Evolutionary conservation across 208 protist genomes (phyloP).

Genomic region (Phytomonas sp.): DNA sequence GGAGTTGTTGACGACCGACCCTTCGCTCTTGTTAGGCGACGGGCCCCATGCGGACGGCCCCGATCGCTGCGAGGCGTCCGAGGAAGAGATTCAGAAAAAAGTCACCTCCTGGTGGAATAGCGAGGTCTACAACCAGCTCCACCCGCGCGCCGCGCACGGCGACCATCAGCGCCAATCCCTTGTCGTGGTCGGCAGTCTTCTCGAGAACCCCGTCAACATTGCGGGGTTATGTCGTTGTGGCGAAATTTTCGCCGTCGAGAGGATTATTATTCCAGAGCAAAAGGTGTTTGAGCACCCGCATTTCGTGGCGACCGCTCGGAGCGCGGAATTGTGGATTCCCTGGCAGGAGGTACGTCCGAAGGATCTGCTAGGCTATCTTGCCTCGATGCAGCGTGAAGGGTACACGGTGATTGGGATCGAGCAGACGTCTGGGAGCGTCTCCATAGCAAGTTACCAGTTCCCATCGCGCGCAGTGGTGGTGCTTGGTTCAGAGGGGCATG

Average conservation of each 20-base stretch:
- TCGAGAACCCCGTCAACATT: constrained; percentile 87
- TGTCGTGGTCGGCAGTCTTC: constrained; percentile 73
- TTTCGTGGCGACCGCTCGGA: constrained; percentile 82
- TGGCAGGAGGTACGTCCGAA: constrained; percentile 53
- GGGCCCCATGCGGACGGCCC: no score
- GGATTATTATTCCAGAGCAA: constrained; percentile 58
- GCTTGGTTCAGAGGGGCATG: constrained; percentile 84
- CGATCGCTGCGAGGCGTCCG: constrained; percentile 3
- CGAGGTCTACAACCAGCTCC: constrained; percentile 86
- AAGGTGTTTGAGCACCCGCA: constrained; percentile 83
- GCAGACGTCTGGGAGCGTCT: constrained; percentile 79
- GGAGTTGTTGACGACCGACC: constrained; percentile 40
- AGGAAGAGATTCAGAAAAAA: constrained; percentile 79
- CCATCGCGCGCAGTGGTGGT: constrained; percentile 61
- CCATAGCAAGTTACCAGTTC: constrained; percentile 62
- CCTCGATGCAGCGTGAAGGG: constrained; percentile 44
- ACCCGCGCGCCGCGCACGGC: constrained; percentile 58
- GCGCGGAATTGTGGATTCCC: constrained; percentile 86
- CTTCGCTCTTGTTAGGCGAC: neutral
- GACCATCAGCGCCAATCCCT: constrained; percentile 41
- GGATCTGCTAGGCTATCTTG: constrained; percentile 54
- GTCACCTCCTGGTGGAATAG: constrained; percentile 78
- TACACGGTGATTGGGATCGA: constrained; percentile 87
- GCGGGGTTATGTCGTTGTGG: constrained; percentile 84
- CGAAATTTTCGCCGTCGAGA: constrained; percentile 83